Evolutionary conservation across 2,329 filamentous ascomycete genomes (phyloP).

Genomic region (Davidsoniella australis): DNA sequence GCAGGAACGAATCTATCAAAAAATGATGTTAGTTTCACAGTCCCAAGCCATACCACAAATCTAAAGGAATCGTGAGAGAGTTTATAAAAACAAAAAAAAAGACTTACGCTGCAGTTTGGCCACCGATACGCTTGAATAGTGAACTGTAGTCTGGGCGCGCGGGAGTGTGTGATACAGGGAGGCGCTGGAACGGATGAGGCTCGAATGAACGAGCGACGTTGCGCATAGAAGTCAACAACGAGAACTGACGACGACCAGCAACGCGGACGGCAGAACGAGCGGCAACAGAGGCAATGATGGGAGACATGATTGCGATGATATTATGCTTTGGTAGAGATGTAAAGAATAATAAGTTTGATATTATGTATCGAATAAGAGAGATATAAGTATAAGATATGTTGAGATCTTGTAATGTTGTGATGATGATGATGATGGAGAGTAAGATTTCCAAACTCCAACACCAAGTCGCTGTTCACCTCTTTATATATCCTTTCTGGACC

Average conservation of each 20-base stretch:
- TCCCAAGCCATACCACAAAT: neutral
- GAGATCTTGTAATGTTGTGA: neutral
- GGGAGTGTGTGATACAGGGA: slow-evolving; percentile 17
- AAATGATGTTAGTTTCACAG: neutral
- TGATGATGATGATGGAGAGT: neutral
- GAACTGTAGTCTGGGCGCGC: slow-evolving; percentile 20
- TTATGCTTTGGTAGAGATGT: neutral
- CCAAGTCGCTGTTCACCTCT: neutral
- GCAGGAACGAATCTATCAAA: slow-evolving; percentile 21
- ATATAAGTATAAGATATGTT: neutral
- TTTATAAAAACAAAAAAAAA: neutral
- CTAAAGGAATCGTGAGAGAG: neutral
- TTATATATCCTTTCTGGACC: neutral
- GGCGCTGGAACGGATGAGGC: slow-evolving; percentile 22
- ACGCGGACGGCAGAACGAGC: slow-evolving; percentile 16
- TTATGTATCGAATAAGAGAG: neutral
- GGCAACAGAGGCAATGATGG: slow-evolving; percentile 1
- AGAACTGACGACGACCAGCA: slow-evolving; percentile 20
- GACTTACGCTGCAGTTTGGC: slow-evolving; percentile 21
- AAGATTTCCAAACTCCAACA: neutral
- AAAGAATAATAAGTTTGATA: neutral
- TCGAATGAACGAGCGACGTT: slow-evolving; percentile 20
- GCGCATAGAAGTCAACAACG: slow-evolving; percentile 20
- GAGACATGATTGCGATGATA: slow-evolving; percentile 7
- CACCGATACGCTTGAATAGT: slow-evolving; percentile 19